phyloP scores from a whole-genome alignment of 1,139 yeast species.

The Lodderomyces margitis region DNA sequence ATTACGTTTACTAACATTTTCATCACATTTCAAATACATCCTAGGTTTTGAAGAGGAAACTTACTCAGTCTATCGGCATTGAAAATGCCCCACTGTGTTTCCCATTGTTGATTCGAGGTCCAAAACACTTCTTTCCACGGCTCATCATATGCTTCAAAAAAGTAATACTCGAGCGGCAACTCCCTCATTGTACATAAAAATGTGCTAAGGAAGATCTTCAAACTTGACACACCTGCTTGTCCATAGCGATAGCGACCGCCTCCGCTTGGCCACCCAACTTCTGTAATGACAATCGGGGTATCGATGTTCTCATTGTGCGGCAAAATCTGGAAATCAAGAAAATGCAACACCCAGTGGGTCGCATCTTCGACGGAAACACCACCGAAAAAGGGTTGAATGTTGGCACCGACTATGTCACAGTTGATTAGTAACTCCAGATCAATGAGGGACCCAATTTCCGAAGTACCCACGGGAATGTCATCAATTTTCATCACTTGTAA shows the following conservation, averaged over 20 bases:
- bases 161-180: slow-evolving; percentile 51
- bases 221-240: slow-evolving; percentile 42
- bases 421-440: slow-evolving; percentile 32
- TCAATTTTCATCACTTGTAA: slow-evolving; percentile 30
- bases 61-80: slow-evolving; percentile 37
- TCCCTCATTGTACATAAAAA: slow-evolving; percentile 51
- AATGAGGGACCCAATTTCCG: slow-evolving; percentile 51
- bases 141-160: slow-evolving; percentile 72
- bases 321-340: slow-evolving; percentile 42
- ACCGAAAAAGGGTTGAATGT: slow-evolving; percentile 67
- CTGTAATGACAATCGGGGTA: slow-evolving; percentile 50
- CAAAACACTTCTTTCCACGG: slow-evolving; percentile 63
- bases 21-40: slow-evolving; percentile 8
- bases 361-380: slow-evolving; percentile 54
- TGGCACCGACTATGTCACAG: slow-evolving; percentile 61
- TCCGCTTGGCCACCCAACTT: slow-evolving; percentile 70
- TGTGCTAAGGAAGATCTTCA: slow-evolving; percentile 47
- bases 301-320: slow-evolving; percentile 19
- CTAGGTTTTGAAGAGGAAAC: slow-evolving; percentile 21
- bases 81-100: slow-evolving; percentile 71
- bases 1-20: too few relatives aligned
- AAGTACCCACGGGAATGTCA: slow-evolving; percentile 53
- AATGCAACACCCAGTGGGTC: slow-evolving; percentile 53
- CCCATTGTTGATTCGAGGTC: slow-evolving; percentile 54
- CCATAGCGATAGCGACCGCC: slow-evolving; percentile 54